phyloP scores from a whole-genome alignment of 768 basidiomycete genomes.

The Russula earlei region DNA sequence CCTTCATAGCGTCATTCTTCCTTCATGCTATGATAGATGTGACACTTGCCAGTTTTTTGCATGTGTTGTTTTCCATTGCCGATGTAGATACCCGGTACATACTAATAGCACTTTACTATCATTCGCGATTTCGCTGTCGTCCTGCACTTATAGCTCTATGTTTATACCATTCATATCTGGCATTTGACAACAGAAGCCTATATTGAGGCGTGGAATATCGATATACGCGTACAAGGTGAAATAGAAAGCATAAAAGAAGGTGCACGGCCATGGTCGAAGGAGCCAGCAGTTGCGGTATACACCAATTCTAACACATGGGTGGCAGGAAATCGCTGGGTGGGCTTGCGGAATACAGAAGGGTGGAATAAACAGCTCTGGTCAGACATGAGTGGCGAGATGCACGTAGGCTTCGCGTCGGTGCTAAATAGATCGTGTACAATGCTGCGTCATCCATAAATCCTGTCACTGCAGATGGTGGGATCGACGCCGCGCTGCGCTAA shows the following conservation, averaged over 20 bases:
- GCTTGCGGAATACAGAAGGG: slow-evolving; percentile 1
- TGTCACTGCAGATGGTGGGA: not conserved
- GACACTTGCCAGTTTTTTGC: no score
- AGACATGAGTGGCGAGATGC: not conserved
- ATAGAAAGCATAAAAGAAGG: slow-evolving; percentile 8
- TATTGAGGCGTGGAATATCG: slow-evolving; percentile 6
- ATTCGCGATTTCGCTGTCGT: no score
- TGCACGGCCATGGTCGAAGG: not conserved
- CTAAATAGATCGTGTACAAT: slow-evolving; percentile 17
- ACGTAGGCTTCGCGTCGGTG: slow-evolving; percentile 6
- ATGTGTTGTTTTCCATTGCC: no score
- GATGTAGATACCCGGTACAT: no score
- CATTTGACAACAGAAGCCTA: not conserved
- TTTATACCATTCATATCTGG: not conserved
- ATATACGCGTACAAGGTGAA: slow-evolving; percentile 12
- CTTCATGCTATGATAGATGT: no score
- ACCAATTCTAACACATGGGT: not conserved
- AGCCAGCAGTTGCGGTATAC: not conserved
- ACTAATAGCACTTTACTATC: no score
- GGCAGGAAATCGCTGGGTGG: not conserved
- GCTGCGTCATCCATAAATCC: slow-evolving; percentile 15
- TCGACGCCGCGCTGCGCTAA: not conserved
- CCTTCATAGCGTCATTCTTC: not conserved
- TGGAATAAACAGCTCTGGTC: not conserved
- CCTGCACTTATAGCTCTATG: no score